phyloP scores from a whole-genome alignment of 352 stramenopile genomes.

The Blastocystis sp. region DNA sequence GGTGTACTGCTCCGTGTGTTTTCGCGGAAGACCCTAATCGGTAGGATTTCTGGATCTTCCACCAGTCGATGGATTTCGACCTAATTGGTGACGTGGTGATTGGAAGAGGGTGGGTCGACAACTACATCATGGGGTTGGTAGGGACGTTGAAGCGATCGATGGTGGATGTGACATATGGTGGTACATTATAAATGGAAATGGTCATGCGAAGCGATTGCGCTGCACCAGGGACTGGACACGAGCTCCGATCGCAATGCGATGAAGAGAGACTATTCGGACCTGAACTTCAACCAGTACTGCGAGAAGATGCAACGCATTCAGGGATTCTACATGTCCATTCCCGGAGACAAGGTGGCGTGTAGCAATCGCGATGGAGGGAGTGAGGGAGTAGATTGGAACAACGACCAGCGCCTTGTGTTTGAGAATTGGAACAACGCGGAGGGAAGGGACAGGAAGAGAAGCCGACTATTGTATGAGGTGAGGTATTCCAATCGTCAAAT shows the following conservation, averaged over 20 bases:
- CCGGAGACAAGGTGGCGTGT: not conserved
- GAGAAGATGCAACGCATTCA: not conserved
- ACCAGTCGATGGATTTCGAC: not conserved
- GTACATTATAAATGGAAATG: not conserved
- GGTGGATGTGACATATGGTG: not conserved
- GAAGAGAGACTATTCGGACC: no score
- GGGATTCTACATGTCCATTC: not conserved
- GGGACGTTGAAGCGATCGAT: not conserved
- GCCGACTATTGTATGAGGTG: no score
- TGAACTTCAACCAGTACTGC: not conserved
- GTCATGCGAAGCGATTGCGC: not conserved
- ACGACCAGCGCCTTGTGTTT: not conserved
- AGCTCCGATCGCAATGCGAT: not conserved
- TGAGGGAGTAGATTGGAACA: not conserved
- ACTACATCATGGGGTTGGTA: not conserved
- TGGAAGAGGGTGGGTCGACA: not conserved
- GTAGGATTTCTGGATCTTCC: conserved; percentile 43
- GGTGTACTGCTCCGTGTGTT: not conserved
- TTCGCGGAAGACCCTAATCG: not conserved
- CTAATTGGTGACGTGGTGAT: not conserved
- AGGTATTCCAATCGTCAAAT: no score
- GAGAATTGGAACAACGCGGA: not conserved
- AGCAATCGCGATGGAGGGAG: not conserved
- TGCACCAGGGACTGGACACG: conserved; percentile 15
- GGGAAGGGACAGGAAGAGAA: no score